A percentile compares a stretch with the other conserved stretches of the same genome.
Conservation (phyloP, 2,329 filamentous ascomycete species). For the Lasiodiplodia sp. region DNA sequence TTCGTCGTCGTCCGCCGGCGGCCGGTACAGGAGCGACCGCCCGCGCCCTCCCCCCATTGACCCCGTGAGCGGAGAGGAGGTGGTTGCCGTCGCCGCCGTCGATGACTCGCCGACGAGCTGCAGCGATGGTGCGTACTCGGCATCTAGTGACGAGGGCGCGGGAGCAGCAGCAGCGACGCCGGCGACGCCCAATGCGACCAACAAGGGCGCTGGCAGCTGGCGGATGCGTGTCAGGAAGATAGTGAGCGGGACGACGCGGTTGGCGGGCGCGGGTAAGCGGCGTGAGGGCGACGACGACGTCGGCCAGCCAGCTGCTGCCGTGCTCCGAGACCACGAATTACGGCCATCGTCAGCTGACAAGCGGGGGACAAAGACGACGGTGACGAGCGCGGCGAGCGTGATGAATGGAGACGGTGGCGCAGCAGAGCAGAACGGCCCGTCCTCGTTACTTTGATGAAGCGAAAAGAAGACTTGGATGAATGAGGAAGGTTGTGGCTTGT, state of each 20-base stretch:
- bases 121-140: neutral
- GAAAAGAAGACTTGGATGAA: neutral
- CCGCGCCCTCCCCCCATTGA: conserved; percentile 1
- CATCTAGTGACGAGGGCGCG: neutral
- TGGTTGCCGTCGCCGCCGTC: neutral
- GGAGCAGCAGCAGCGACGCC: neutral
- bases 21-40: neutral
- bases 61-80: conserved; percentile 7
- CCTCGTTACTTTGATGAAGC: neutral
- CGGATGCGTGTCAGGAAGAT: conserved; percentile 15
- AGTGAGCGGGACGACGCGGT: conserved; percentile 4
- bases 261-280: neutral
- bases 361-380: neutral
- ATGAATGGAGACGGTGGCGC: neutral
- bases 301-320: neutral
- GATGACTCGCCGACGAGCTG: neutral
- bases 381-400: neutral
- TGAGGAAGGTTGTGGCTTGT: conserved; percentile 20
- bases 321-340: neutral
- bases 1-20: neutral
- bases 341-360: neutral
- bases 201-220: neutral
- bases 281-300: neutral
- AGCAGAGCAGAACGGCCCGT: neutral
- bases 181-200: neutral